Conservation (phyloP, 2,329 filamentous ascomycete genomes). For the Thelonectria rubi region DNA sequence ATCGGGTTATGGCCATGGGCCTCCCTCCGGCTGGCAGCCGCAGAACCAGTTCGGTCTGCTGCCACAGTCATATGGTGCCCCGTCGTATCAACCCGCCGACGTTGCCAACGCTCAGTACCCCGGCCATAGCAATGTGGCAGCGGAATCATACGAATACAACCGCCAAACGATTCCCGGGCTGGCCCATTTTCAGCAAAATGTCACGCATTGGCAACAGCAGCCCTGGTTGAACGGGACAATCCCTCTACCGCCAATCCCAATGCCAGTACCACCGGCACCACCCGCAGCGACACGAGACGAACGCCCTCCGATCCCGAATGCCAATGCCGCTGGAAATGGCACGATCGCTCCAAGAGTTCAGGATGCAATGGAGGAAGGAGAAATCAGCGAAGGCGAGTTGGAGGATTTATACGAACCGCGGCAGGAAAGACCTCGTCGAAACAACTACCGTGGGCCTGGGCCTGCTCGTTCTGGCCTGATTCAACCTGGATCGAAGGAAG, state of each 20-base stretch:
- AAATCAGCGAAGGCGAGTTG: constrained; percentile 75
- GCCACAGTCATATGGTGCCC: constrained; percentile 24
- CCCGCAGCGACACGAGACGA: not conserved
- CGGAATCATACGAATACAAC: constrained; percentile 39
- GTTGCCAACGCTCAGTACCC: constrained; percentile 11
- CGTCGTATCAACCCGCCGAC: constrained; percentile 23
- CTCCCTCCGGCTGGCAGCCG: constrained; percentile 35
- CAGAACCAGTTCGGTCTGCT: constrained; percentile 33
- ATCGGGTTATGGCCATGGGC: constrained; percentile 41
- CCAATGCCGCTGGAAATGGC: not conserved
- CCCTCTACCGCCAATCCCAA: not conserved
- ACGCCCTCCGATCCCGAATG: not conserved
- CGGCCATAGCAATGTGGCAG: constrained; percentile 19
- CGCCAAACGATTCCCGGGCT: constrained; percentile 48
- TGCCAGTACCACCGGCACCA: constrained; percentile 2
- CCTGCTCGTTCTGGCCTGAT: not conserved
- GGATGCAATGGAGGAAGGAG: constrained; percentile 71
- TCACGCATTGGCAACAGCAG: constrained; percentile 30
- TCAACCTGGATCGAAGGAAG: not conserved
- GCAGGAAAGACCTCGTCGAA: constrained; percentile 21
- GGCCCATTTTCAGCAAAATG: constrained; percentile 37
- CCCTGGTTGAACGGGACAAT: constrained; percentile 19
- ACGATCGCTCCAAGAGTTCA: constrained; percentile 17
- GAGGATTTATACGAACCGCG: constrained; percentile 64
- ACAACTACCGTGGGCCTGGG: not conserved